Evolutionary conservation across 2,329 filamentous ascomycete genomes (phyloP), one percentile per base, ranked within the genome.

Genomic region (Aspergillus sojae): DNA sequence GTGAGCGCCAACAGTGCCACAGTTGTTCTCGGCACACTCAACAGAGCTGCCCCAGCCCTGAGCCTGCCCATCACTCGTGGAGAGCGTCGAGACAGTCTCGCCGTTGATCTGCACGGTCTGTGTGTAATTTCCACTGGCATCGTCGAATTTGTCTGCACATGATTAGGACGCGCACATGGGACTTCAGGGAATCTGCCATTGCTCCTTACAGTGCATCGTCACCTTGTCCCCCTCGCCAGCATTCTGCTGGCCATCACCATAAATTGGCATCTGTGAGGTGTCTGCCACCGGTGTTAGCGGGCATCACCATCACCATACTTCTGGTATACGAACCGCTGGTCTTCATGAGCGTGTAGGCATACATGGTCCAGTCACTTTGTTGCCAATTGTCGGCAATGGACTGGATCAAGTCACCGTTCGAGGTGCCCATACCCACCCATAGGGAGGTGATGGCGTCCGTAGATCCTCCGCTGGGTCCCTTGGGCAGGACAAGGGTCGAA

Each of bases 371-470:
- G n/a, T 71, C 58, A 54, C 62, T 53, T 54, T 70, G 64, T 63
- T 70, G 53, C 60, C 67, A 75, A 69, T 79, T 78, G 39, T 82
- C 80, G 58, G 79, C 77, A 32, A 83, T 81, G 4, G 80, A 81
- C 73, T 83, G 81, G 62, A 84, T 80, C 69, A 84, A 66, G 61
- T 83, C 78, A 28, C 79, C 80, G n/a, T 77, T 77, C 4, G 77
- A 79, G 5, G 80, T 83, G 4, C 81, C 81, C 80, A 83, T 82
- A 14, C 82, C 82, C 19, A 82, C 79, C 82, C 81, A 83, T 21
- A 84, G 74, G 7, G 80, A 80, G 23, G 78, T 41, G 39, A 41
- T 41, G 39, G 2, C 67, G 60, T 77, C 74, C 34, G 79, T 79
- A 5, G 71, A 71, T 45, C 74, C 75, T 41, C 75, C 74, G 39